Percentiles rank a stretch among this genome's conserved stretches.
Conservation (phyloP, 2,329 filamentous ascomycete genomes). For the Biscogniauxia mediterranea region DNA sequence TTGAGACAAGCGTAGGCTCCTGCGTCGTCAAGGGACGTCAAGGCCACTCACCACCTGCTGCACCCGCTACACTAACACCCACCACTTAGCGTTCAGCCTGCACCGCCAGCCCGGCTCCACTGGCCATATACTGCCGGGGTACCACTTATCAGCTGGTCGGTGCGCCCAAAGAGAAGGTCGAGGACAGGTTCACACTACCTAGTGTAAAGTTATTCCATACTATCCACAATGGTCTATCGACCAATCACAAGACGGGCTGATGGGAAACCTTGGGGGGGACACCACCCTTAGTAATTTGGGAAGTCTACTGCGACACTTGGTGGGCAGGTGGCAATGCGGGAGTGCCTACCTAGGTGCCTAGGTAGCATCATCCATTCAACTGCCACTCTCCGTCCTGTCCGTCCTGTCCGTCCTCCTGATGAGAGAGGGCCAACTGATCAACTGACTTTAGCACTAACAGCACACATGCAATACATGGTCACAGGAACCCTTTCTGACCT, state of each 20-base stretch:
- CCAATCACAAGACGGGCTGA: neutral
- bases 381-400: no score
- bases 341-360: neutral
- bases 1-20: conserved; percentile 31
- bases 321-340: no score
- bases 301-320: no score
- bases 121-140: neutral
- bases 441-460: neutral
- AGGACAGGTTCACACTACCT: no score
- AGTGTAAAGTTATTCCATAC: conserved; percentile 1
- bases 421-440: neutral
- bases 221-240: neutral
- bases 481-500: neutral
- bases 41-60: conserved; percentile 17
- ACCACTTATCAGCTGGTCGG: neutral
- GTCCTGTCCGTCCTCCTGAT: neutral
- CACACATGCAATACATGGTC: neutral
- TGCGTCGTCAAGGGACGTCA: conserved; percentile 27
- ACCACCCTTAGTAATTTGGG: neutral
- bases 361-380: no score
- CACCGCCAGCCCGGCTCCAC: no score
- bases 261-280: neutral
- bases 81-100: neutral
- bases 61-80: no score
- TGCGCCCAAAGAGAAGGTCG: neutral